phyloP scores from a whole-genome alignment of 768 basidiomycete species.

The Leucocoprinus leucothites region DNA sequence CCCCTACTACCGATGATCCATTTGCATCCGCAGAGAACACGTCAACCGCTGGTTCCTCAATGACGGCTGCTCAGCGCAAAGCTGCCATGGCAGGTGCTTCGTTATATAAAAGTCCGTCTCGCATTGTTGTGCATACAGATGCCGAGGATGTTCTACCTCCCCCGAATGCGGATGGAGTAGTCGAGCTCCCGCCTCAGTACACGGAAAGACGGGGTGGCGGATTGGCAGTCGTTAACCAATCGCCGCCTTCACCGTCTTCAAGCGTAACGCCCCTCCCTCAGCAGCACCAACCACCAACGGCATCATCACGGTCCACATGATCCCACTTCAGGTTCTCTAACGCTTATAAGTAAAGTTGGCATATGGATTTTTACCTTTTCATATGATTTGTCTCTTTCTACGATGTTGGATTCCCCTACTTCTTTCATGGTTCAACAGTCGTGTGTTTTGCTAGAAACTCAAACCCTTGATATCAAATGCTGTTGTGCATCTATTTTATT shows the following conservation, averaged over 20 bases:
- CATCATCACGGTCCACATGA: not conserved
- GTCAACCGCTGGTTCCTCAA: slow-evolving; percentile 20
- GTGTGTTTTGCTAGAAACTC: not conserved
- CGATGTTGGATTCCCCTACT: not conserved
- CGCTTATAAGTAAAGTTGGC: not conserved
- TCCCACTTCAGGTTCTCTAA: too few relatives aligned
- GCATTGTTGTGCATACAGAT: slow-evolving; percentile 69
- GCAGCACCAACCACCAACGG: not conserved
- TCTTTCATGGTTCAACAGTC: not conserved
- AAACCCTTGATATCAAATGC: not conserved
- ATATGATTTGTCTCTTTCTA: not conserved
- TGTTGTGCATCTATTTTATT: not conserved
- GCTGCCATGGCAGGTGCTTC: slow-evolving; percentile 50
- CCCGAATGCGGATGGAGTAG: slow-evolving; percentile 44
- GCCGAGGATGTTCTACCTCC: slow-evolving; percentile 51
- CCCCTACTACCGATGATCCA: slow-evolving; percentile 3
- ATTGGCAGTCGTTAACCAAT: slow-evolving; percentile 14
- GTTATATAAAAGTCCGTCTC: slow-evolving; percentile 37
- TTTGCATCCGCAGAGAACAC: slow-evolving; percentile 17
- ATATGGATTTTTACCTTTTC: not conserved
- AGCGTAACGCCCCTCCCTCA: not conserved
- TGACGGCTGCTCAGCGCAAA: slow-evolving; percentile 46
- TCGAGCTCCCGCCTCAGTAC: slow-evolving; percentile 79
- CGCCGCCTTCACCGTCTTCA: slow-evolving; percentile 3
- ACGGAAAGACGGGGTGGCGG: slow-evolving; percentile 40